Percentiles rank a stretch among this genome's conserved stretches.
Conservation (phyloP, 768 basidiomycete species). For the Auriscalpium orientale region DNA sequence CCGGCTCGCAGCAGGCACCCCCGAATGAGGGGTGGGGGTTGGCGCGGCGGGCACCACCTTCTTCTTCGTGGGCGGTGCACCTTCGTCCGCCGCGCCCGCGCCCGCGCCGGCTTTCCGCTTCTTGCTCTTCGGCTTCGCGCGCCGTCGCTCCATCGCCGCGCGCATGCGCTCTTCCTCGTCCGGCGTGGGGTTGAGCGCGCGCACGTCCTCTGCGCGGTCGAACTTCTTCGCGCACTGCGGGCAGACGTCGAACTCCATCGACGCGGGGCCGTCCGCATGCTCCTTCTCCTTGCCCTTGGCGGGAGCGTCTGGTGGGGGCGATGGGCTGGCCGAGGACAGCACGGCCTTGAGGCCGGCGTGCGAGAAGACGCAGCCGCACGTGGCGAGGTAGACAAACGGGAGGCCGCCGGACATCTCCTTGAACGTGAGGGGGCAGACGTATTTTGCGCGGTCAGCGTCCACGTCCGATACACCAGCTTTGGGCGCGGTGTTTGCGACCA, state of each 20-base stretch:
- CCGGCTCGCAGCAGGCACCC: conserved; percentile 45
- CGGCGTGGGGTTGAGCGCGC: conserved; percentile 58
- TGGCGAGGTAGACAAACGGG: conserved; percentile 80
- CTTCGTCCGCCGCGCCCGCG: conserved; percentile 25
- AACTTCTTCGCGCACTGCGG: conserved; percentile 75
- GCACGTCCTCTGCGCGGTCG: conserved; percentile 43
- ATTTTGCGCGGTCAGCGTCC: conserved; percentile 48
- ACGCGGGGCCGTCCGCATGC: conserved; percentile 13
- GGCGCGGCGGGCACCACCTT: conserved; percentile 31
- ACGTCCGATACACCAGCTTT: conserved; percentile 33
- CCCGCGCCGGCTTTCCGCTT: conserved; percentile 47
- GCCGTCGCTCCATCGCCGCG: conserved; percentile 46
- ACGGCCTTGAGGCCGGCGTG: conserved; percentile 75
- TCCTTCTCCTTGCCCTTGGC: conserved; percentile 24
- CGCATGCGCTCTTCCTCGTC: conserved; percentile 61
- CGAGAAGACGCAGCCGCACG: conserved; percentile 90
- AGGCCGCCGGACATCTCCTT: conserved; percentile 92
- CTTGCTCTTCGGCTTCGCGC: conserved; percentile 45
- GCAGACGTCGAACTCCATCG: conserved; percentile 48
- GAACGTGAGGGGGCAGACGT: conserved; percentile 85
- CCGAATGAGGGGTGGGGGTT: conserved; percentile 41
- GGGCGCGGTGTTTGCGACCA: conserved; percentile 65
- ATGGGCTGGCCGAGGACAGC: conserved; percentile 26
- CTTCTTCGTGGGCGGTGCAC: conserved; percentile 26
- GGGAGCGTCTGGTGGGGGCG: conserved; percentile 20